Percentiles rank a stretch among this genome's conserved stretches.
phyloP scores from a whole-genome alignment of 2,329 filamentous ascomycete genomes.

The Aspergillus tamarii region DNA sequence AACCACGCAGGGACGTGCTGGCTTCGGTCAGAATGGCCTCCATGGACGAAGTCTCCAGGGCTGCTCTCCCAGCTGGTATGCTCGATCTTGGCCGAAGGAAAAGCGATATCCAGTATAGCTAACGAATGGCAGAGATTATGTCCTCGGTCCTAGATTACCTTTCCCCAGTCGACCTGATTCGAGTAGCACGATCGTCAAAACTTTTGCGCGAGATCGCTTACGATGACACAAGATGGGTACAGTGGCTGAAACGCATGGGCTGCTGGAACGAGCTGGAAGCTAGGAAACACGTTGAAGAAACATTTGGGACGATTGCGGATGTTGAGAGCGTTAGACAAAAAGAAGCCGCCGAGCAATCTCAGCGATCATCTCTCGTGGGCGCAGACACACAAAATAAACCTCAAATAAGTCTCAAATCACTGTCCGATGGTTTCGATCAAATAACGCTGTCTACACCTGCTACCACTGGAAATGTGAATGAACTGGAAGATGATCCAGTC shows the following conservation, averaged over 20 bases:
- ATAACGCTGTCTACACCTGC: conserved; percentile 59
- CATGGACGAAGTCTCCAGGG: conserved; percentile 73
- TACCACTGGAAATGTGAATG: conserved; percentile 30
- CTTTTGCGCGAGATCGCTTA: conserved; percentile 98
- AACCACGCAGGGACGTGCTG: conserved; percentile 61
- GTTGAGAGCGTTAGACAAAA: conserved; percentile 32
- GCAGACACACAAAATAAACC: conserved; percentile 23
- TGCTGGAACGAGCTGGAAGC: conserved; percentile 92
- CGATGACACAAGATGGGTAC: conserved; percentile 94
- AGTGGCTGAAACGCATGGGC: conserved; percentile 80
- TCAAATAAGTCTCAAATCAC: conserved; percentile 33
- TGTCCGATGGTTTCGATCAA: conserved; percentile 78
- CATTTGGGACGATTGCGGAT: conserved; percentile 42
- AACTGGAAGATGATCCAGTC: conserved; percentile 64
- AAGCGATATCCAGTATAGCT: conserved; percentile 18
- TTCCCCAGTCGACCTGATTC: conserved; percentile 79
- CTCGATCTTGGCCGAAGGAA: background rate
- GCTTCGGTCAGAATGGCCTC: conserved; percentile 77
- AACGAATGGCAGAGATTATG: conserved; percentile 70
- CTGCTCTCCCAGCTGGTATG: conserved; percentile 79
- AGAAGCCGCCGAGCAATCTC: conserved; percentile 24
- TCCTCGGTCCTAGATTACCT: conserved; percentile 87
- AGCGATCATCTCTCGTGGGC: conserved; percentile 16
- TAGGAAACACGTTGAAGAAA: conserved; percentile 75
- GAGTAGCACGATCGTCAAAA: conserved; percentile 80